phyloP scores from a whole-genome alignment of 257 asterid genomes.

The Craterostigma plantagineum region DNA sequence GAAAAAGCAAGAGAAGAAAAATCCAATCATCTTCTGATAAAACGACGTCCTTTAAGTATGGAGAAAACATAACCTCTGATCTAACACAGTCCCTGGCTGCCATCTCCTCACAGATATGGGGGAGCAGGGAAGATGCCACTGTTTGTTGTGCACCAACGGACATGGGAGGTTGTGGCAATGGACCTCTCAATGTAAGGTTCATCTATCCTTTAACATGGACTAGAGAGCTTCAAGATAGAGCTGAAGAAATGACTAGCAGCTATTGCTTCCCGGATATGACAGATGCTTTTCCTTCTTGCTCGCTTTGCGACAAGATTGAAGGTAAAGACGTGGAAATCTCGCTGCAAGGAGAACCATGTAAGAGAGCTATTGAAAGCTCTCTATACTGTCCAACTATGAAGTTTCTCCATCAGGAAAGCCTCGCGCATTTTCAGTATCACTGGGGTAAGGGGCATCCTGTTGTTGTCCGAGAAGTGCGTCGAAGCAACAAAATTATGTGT shows the following conservation, averaged over 20 bases:
- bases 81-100: conserved; percentile 15
- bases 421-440: conserved; percentile 76
- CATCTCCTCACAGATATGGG: conserved; percentile 20
- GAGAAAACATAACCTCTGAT: conserved; percentile 19
- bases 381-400: conserved; percentile 50
- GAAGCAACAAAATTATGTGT: conserved; percentile 24
- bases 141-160: conserved; percentile 56
- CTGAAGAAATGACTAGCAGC: conserved; percentile 43
- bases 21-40: conserved; percentile 22
- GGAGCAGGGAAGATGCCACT: conserved; percentile 37
- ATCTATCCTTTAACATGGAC: conserved; percentile 56
- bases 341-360: conserved; percentile 19
- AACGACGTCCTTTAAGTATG: conserved; percentile 11
- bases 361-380: conserved; percentile 30
- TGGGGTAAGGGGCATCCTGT: conserved; percentile 91
- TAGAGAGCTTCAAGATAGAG: conserved; percentile 53
- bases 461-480: conserved; percentile 55
- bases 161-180: conserved; percentile 66
- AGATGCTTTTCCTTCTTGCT: conserved; percentile 30
- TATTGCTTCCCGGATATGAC: conserved; percentile 23
- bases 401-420: conserved; percentile 45
- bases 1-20: conserved; percentile 33
- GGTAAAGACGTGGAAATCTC: conserved; percentile 15
- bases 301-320: conserved; percentile 19
- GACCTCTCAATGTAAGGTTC: conserved; percentile 52